Evolutionary conservation across 345 rosid genomes (phyloP), one percentile per base, ranked within the genome.

Genomic region (Excoecaria agallocha): DNA sequence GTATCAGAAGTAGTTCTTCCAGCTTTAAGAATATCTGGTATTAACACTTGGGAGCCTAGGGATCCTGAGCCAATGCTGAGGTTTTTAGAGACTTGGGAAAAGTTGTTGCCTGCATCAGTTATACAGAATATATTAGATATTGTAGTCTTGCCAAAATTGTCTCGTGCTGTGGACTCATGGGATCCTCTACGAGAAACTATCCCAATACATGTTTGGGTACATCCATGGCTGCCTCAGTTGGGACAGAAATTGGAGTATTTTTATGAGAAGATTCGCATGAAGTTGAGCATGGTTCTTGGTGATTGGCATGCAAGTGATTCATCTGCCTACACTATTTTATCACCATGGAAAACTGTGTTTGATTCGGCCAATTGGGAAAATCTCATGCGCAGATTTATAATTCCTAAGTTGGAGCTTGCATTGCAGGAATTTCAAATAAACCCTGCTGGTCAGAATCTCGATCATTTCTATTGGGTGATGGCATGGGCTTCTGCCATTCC

Each of bases 41-140:
- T 86, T 61, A 90, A 92, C 66, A 91, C 94, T 45, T 95, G 97
- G 99, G 96, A 93, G 77, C 88, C 96, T 25, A 85, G 98, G 82
- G 90, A 91, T 73, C 96, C 96, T 49, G 98, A 95, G 79, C 94
- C 98, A 9, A 95, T 95, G 98, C 96, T 95, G 68, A 89, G 86
- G 71, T 93, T 95, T 70, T 73, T 92, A 76, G 98, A 94, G 78
- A 80, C 86, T 7, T 94, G 98, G 97, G 95, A 94, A 64, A 86
- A 78, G 73, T 68, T 89, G 72, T 77, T 95, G 46, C 98, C 98
- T 13, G 68, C 87, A 63, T 84, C 96, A 43, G 87, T 91, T 68
- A 76, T 82, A 35, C 87, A 90, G 12, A 84, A 87, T 67, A 87
- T 91, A 61, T 73, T 90, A 74, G 89, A 87, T 80, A 82, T 79